These are phyloP conservation scores for Calcarisporium arbuscula DNA, from an alignment of 2,329 filamentous ascomycete species.

Conservation along the genomic window DNA sequence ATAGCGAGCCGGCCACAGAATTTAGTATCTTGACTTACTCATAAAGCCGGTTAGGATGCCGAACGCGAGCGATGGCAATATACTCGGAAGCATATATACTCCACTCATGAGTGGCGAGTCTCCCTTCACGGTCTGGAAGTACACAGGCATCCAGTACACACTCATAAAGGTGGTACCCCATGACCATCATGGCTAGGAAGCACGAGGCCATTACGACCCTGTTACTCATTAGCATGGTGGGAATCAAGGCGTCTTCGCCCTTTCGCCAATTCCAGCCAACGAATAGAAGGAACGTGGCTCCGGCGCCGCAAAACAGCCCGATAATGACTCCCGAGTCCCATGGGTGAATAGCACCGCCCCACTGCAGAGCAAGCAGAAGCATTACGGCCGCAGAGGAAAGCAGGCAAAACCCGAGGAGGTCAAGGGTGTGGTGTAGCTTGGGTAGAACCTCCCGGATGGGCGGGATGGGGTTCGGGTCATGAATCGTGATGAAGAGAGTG, in stretches of 20 bases:
- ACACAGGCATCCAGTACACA: too few relatives aligned
- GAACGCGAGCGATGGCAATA: slow-evolving; percentile 13
- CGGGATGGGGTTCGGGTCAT: slow-evolving; percentile 28
- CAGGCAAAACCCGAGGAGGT: slow-evolving; percentile 34
- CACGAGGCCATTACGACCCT: slow-evolving; percentile 34
- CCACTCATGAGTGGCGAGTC: slow-evolving; percentile 19
- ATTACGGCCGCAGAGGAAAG: slow-evolving; percentile 35
- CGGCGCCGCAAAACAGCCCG: slow-evolving; percentile 33
- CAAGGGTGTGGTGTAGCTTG: slow-evolving; percentile 22
- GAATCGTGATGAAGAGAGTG: slow-evolving; percentile 26
- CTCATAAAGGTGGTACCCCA: too few relatives aligned
- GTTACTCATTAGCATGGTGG: slow-evolving; percentile 31
- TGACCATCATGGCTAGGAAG: slow-evolving; percentile 43
- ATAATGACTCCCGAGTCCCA: slow-evolving; percentile 28
- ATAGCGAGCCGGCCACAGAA: too few relatives aligned
- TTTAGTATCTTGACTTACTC: slow-evolving; percentile 10
- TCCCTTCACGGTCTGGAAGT: too few relatives aligned
- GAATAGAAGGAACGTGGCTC: slow-evolving; percentile 25
- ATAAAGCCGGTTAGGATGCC: slow-evolving; percentile 19
- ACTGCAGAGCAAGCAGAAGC: slow-evolving; percentile 40
- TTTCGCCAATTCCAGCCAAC: slow-evolving; percentile 30
- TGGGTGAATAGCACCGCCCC: slow-evolving; percentile 30
- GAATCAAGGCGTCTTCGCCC: slow-evolving; percentile 42
- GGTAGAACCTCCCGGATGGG: slow-evolving; percentile 19
- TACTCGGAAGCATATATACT: slow-evolving; percentile 20